A percentile compares a stretch with the other conserved stretches of the same genome.
Conservation (phyloP, 2,329 filamentous ascomycete species). For the Thielaviopsis populi region DNA sequence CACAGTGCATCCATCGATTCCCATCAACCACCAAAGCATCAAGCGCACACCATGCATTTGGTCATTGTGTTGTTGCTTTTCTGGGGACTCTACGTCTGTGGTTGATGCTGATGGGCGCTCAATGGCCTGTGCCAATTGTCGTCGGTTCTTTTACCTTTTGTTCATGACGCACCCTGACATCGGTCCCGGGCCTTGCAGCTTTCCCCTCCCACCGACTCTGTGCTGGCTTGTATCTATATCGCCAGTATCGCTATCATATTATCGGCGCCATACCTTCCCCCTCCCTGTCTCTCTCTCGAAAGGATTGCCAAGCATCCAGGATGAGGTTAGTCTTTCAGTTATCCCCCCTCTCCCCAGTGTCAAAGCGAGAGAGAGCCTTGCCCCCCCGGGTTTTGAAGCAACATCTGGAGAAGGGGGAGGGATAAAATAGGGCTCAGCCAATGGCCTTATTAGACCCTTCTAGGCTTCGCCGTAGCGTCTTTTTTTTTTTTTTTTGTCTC, state of each 20-base stretch:
- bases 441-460: background rate
- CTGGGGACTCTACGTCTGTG: background rate
- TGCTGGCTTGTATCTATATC: background rate
- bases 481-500: background rate
- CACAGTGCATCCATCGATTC: background rate
- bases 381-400: background rate
- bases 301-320: constrained; percentile 1
- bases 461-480: background rate
- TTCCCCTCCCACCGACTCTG: background rate
- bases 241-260: background rate
- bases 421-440: background rate
- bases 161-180: background rate
- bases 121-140: background rate
- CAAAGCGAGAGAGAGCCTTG: background rate
- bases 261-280: background rate
- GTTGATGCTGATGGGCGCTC: background rate
- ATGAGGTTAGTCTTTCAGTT: background rate
- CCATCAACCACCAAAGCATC: background rate
- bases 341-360: background rate
- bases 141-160: background rate
- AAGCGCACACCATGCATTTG: background rate
- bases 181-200: background rate
- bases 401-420: background rate
- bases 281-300: background rate
- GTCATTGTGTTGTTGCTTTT: background rate